These are phyloP conservation scores for Farysia itapuensis DNA, from an alignment of 1,284 basidiomycete species.

Conservation along the genomic window DNA sequence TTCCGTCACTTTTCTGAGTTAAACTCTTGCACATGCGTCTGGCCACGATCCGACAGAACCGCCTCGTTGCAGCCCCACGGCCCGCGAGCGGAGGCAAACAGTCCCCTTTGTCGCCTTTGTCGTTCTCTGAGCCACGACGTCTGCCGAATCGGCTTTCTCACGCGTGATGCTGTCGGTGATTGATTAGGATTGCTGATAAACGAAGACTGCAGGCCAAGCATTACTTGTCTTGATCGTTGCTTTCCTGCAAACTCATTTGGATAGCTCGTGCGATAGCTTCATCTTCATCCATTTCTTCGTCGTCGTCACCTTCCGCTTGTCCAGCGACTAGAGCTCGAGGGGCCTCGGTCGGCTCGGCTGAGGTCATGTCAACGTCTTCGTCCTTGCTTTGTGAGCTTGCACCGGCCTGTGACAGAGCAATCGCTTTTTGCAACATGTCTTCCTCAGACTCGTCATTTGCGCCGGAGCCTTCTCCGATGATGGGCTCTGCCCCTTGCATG, in stretches of 20 bases:
- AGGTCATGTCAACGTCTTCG: slow-evolving; percentile 48
- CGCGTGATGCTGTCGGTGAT: too few relatives aligned
- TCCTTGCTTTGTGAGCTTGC: slow-evolving; percentile 15
- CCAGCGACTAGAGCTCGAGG: slow-evolving; percentile 41
- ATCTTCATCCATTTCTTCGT: slow-evolving; percentile 59
- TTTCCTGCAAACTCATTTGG: slow-evolving; percentile 55
- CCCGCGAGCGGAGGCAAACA: too few relatives aligned
- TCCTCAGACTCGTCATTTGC: slow-evolving; percentile 50
- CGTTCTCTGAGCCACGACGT: too few relatives aligned
- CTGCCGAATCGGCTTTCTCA: too few relatives aligned
- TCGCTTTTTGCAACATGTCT: slow-evolving; percentile 50
- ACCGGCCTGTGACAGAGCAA: slow-evolving; percentile 42
- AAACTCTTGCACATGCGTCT: too few relatives aligned
- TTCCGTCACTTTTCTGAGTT: too few relatives aligned
- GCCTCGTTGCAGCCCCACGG: too few relatives aligned
- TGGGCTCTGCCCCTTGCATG: slow-evolving; percentile 43
- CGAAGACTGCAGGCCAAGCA: too few relatives aligned
- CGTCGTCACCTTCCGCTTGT: slow-evolving; percentile 46
- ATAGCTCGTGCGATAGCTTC: slow-evolving; percentile 59
- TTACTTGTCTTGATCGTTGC: slow-evolving; percentile 19
- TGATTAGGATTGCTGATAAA: too few relatives aligned
- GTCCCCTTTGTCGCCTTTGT: too few relatives aligned
- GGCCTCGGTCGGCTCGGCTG: slow-evolving; percentile 20
- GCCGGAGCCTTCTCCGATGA: slow-evolving; percentile 44
- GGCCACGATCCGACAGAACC: too few relatives aligned